phyloP scores from a whole-genome alignment of 2,329 filamentous ascomycete genomes.

The Nannizziopsis barbatae region DNA sequence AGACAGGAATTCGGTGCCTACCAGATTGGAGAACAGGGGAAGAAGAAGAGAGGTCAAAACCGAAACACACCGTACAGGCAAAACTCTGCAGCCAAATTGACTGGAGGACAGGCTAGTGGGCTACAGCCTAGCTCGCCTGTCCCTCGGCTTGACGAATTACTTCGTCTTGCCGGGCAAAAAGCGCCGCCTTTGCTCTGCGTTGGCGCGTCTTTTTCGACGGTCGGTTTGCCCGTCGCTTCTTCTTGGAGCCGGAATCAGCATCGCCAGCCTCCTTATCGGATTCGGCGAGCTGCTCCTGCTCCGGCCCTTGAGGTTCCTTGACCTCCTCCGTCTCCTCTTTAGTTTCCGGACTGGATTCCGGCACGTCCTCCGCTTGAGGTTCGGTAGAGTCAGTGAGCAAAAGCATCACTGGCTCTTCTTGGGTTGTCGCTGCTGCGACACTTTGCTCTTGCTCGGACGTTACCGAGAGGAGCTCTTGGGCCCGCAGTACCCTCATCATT shows the following conservation, averaged over 20 bases:
- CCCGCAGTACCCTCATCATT: not conserved
- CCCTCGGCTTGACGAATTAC: conserved; percentile 2
- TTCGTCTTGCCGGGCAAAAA: not conserved
- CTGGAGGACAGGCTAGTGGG: not conserved
- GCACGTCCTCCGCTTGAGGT: too few species aligned
- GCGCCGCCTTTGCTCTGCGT: not conserved
- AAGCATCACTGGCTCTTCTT: not conserved
- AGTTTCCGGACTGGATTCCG: too few species aligned
- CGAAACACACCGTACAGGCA: not conserved
- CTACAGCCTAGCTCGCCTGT: not conserved
- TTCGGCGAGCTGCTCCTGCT: not conserved
- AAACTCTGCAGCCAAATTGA: not conserved
- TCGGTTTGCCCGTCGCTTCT: conserved; percentile 4
- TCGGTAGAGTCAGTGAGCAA: too few species aligned
- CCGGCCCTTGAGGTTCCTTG: too few species aligned
- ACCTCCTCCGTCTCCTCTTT: not conserved
- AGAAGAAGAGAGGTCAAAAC: not conserved
- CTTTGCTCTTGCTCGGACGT: not conserved
- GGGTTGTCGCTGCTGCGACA: not conserved
- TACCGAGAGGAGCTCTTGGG: not conserved
- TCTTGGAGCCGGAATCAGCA: not conserved
- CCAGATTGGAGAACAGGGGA: not conserved
- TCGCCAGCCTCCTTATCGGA: conserved; percentile 4
- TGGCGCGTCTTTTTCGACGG: conserved; percentile 3
- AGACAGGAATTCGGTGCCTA: not conserved